Evolutionary conservation across 2,329 filamentous ascomycete genomes (phyloP), one percentile per base, ranked within the genome.

Genomic region (Neonectria sp.): DNA sequence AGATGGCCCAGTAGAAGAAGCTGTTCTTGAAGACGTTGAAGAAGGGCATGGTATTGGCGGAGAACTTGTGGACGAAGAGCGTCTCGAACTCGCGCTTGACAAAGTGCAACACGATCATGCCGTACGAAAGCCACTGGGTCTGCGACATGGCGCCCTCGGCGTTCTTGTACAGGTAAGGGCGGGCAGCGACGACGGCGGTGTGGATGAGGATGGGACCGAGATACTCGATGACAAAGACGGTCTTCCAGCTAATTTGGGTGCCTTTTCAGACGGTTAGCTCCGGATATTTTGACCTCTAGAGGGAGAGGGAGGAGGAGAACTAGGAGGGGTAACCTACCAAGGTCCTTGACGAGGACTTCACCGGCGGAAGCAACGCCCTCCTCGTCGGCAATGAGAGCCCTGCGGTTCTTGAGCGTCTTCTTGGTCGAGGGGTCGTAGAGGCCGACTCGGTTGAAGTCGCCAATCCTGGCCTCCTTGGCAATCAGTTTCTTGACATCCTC

Each of bases 71-170:
- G 69, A 99, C 89, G 79, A 96, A 97, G 69, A 97, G 79, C 1
- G 96, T 98, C 85, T 99, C 96, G 72, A 94, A 87, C 85, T 99
- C 96, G 78, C 96, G 95, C 88, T 99, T 99, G 79, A 93, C 73
- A 82, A 98, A 99, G 86, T 99, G 96, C 13, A 92, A 81, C 63
- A 91, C 84, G 76, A 97, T 89, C 79, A 97, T 89, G 68, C 84
- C 83, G 79, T 95, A 92, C 57, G 91, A 88, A 58, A 97, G 86
- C 75, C 88, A 89, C 82, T 99, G 96, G 3, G 89, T 86, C 85
- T 83, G 79, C 78, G 88, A 84, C 86, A 96, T 76, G 78, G 84
- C 77, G 76, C 81, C 79, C 75, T 84, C 78, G 71, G 78, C 78
- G 71, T 78, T 78, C 67, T 83, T 81, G 78, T 87, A 83, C 68